Evolutionary conservation across 495 filamentous ascomycete species (phyloP), one percentile per base, ranked within the genome.

Genomic region (Neurospora sp.): DNA sequence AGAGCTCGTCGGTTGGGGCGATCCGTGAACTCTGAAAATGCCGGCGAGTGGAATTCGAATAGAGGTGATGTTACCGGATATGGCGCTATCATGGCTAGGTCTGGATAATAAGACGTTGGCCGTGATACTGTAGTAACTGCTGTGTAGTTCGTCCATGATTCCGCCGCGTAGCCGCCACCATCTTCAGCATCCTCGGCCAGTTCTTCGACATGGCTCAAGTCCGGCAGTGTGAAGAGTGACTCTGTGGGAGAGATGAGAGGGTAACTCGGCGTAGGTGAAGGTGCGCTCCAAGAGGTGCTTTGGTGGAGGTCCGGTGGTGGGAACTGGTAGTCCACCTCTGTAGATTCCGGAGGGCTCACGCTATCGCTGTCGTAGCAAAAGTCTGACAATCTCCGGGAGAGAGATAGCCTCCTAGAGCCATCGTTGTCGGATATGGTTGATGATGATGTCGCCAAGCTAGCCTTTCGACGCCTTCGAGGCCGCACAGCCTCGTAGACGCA

Each of bases 401-500:
- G 41, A 48, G 74, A 70, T 4, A 71, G 59, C 44, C 59, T 69
- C 44, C 59, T 69, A 17, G 41, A 37, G 27, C 7, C 27, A 17
- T 65, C 27, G 3, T 65, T 16, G 53, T 35, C 35, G 2, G 75
- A 65, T 9, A 53, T 68, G 6, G 69, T 53, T 35, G 37, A 61
- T 17, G 37, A 61, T 12, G 72, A 70, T 7, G 69, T 41, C 9
- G 71, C 22, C 16, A 76, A 78, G 3, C 84, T 82, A 10, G 79
- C 81, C 74, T 83, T 84, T 79, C 83, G 84, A 59, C 87, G 77
- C 76, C 89, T 88, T 27, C 88, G 84, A 1, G 88, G 88, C 65
- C 86, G 87, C 31, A 88, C 84, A 8, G 82, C 78, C 45, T 89
- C 88, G 74, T 90, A 90, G 53, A 81, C 81, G 74, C 88, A 90